phyloP scores from a whole-genome alignment of 106 monocot genomes.

The Phalaenopsis equestris region DNA sequence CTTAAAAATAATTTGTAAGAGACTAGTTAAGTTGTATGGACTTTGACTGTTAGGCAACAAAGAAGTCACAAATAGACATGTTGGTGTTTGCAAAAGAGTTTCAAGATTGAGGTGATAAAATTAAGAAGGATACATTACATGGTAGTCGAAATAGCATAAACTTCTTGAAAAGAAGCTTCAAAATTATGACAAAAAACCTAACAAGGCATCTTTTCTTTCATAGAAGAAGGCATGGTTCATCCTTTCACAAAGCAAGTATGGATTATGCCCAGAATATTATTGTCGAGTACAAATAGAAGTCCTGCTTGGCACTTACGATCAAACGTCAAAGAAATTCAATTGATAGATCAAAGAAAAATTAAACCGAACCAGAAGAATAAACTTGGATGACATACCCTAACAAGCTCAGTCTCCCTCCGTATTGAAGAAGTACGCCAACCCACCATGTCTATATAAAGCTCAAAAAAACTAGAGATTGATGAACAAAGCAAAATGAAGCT shows the following conservation, averaged over 20 bases:
- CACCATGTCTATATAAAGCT: constrained; percentile 73
- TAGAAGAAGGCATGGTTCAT: neutral
- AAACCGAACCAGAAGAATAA: neutral
- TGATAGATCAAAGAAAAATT: neutral
- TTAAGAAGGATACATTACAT: neutral
- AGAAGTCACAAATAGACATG: no score
- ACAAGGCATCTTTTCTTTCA: neutral
- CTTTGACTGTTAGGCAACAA: no score
- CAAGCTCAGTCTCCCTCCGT: constrained; percentile 80
- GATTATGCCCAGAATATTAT: neutral
- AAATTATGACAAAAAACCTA: neutral
- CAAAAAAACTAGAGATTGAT: constrained; percentile 28
- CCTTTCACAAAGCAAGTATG: neutral
- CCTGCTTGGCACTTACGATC: neutral
- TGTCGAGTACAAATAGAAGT: neutral
- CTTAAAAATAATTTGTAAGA: no score
- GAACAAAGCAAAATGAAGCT: neutral
- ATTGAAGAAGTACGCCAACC: constrained; percentile 99
- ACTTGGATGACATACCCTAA: constrained; percentile 42
- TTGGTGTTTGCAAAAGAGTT: neutral
- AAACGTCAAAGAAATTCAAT: neutral
- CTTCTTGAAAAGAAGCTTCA: neutral
- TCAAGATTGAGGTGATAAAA: neutral
- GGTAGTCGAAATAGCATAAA: neutral
- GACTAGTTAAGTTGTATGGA: no score